Conservation (phyloP, 768 basidiomycete genomes). For the Trametes cubensis region DNA sequence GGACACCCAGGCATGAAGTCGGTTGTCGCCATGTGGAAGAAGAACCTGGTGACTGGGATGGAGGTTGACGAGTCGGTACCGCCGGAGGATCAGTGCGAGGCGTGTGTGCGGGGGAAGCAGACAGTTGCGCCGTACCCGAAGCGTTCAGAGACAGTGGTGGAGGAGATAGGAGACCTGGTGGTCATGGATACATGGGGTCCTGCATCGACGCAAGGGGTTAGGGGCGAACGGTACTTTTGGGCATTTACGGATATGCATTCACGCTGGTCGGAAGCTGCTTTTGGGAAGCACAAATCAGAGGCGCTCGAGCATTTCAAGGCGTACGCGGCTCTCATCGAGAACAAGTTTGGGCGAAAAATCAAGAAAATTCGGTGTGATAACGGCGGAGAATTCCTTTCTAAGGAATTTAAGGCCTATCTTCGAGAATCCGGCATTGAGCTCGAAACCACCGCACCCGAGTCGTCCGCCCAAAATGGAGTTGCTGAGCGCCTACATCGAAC, state of each 20-base stretch:
- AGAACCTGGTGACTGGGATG: conserved; percentile 25
- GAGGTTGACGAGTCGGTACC: conserved; percentile 5
- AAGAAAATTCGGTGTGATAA: conserved; percentile 43
- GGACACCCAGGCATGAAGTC: conserved; percentile 20
- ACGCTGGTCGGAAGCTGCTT: too few relatives aligned
- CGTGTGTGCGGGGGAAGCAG: conserved; percentile 32
- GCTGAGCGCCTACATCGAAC: conserved; percentile 26
- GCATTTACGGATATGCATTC: background rate
- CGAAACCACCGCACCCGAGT: conserved; percentile 15
- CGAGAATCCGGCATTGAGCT: background rate
- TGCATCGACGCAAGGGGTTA: background rate
- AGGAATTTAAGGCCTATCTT: background rate
- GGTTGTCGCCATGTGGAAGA: conserved; percentile 11
- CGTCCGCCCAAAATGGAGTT: conserved; percentile 32
- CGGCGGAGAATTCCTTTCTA: background rate
- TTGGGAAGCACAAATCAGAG: too few relatives aligned
- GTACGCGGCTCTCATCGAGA: too few relatives aligned
- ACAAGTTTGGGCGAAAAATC: too few relatives aligned
- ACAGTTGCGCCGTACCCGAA: conserved; percentile 3
- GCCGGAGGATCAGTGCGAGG: conserved; percentile 20
- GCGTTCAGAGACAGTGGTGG: background rate
- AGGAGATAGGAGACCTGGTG: conserved; percentile 1
- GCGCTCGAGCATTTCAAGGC: too few relatives aligned
- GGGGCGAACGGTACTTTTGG: background rate
- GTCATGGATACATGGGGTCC: conserved; percentile 8